These are phyloP conservation scores for Rhizophora apiculata DNA, from an alignment of 345 rosid genomes.

Conservation along the genomic window DNA sequence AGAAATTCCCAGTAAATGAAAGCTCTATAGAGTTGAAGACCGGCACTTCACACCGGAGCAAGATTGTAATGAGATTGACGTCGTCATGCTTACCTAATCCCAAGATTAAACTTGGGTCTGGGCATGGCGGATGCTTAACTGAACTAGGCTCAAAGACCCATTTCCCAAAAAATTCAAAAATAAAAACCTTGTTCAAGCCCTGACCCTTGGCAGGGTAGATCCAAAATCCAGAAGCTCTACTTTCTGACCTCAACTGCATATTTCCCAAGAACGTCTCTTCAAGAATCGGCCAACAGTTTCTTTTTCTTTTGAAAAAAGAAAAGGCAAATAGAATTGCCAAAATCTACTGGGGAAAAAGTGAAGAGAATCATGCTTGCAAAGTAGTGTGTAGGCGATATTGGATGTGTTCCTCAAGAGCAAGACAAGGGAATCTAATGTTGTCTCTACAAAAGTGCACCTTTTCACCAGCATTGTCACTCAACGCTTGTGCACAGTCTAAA, in stretches of 20 bases:
- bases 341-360: background rate
- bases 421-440: conserved; percentile 16
- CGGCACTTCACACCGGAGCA: conserved; percentile 33
- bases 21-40: conserved; percentile 38
- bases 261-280: conserved; percentile 25
- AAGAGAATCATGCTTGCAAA: background rate
- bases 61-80: conserved; percentile 25
- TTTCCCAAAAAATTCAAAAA: conserved; percentile 9
- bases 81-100: conserved; percentile 35
- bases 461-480: conserved; percentile 11
- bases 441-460: conserved; percentile 22
- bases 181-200: conserved; percentile 19
- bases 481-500: conserved; percentile 25
- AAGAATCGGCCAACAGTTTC: background rate
- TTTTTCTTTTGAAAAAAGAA: background rate
- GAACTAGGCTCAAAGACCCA: conserved; percentile 8
- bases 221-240: conserved; percentile 30
- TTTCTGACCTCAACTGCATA: conserved; percentile 31
- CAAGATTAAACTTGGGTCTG: conserved; percentile 37
- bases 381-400: conserved; percentile 10
- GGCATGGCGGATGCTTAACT: conserved; percentile 35
- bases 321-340: background rate
- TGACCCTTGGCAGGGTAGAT: conserved; percentile 31
- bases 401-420: conserved; percentile 17
- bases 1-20: no score